These are phyloP conservation scores for Blumeriella jaapii DNA, from an alignment of 2,329 filamentous ascomycete genomes.

Conservation along the genomic window DNA sequence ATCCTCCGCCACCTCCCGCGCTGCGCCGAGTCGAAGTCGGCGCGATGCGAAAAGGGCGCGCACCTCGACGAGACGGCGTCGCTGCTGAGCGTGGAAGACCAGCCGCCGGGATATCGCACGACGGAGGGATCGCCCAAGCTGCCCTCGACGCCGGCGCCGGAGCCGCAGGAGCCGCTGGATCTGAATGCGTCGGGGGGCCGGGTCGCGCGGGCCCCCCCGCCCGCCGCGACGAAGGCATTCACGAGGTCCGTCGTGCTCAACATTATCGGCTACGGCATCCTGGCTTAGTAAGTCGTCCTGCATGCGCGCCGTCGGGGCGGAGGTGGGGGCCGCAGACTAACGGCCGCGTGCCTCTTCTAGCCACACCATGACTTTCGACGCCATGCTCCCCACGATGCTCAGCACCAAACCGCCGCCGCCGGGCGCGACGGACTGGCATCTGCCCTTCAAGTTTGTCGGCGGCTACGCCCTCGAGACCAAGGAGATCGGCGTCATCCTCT, in stretches of 20 bases:
- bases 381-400: constrained; percentile 85
- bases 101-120: constrained; percentile 58
- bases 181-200: constrained; percentile 17
- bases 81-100: constrained; percentile 50
- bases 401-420: constrained; percentile 25
- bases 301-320: too few species aligned
- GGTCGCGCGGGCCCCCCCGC: constrained; percentile 25
- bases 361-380: constrained; percentile 94
- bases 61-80: constrained; percentile 36
- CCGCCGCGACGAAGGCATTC: constrained; percentile 51
- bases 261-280: constrained; percentile 80
- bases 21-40: constrained; percentile 25
- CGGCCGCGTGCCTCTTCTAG: constrained; percentile 34
- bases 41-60: constrained; percentile 29
- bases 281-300: constrained; percentile 69
- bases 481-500: constrained; percentile 77
- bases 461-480: constrained; percentile 78
- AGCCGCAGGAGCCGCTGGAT: constrained; percentile 31
- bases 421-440: constrained; percentile 37
- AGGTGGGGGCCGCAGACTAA: too few species aligned
- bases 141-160: constrained; percentile 27
- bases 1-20: constrained; percentile 36
- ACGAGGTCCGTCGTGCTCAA: constrained; percentile 77
- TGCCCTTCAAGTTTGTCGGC: constrained; percentile 83
- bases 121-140: constrained; percentile 43